Conservation (phyloP, 805 yeast genomes). For the Suhomyces prunicola region DNA sequence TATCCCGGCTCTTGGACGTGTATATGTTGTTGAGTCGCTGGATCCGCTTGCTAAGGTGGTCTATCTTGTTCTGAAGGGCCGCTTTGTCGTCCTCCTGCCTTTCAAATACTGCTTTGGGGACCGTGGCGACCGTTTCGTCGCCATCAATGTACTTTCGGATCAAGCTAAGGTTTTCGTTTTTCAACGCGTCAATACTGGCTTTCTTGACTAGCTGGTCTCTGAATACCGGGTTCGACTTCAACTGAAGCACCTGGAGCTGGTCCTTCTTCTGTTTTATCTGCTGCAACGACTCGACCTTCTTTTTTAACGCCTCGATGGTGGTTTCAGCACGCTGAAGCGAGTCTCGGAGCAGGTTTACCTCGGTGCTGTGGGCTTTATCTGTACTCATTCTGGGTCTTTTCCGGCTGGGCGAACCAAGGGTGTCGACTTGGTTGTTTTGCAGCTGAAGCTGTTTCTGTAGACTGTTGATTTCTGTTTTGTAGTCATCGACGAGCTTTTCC, state of each 20-base stretch:
- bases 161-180: constrained; percentile 58
- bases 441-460: constrained; percentile 34
- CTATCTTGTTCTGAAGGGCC: constrained; percentile 45
- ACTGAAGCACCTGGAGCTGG: constrained; percentile 51
- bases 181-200: constrained; percentile 47
- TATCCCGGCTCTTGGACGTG: constrained; percentile 65
- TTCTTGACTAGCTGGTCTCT: constrained; percentile 60
- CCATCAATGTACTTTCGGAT: constrained; percentile 25
- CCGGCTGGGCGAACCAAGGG: constrained; percentile 9
- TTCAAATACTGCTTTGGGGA: constrained; percentile 66
- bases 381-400: constrained; percentile 21
- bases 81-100: constrained; percentile 54
- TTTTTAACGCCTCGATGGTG: constrained; percentile 32
- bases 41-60: constrained; percentile 49
- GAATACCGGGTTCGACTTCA: constrained; percentile 62
- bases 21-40: constrained; percentile 56
- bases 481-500: constrained; percentile 51
- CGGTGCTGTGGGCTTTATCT: constrained; percentile 42
- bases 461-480: constrained; percentile 49
- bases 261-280: constrained; percentile 18
- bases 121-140: constrained; percentile 17
- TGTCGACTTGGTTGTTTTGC: not conserved
- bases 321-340: constrained; percentile 17
- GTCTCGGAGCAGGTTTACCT: constrained; percentile 26
- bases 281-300: constrained; percentile 29